phyloP scores from a whole-genome alignment of 1,284 basidiomycete species.

The Malassezia psittaci region DNA sequence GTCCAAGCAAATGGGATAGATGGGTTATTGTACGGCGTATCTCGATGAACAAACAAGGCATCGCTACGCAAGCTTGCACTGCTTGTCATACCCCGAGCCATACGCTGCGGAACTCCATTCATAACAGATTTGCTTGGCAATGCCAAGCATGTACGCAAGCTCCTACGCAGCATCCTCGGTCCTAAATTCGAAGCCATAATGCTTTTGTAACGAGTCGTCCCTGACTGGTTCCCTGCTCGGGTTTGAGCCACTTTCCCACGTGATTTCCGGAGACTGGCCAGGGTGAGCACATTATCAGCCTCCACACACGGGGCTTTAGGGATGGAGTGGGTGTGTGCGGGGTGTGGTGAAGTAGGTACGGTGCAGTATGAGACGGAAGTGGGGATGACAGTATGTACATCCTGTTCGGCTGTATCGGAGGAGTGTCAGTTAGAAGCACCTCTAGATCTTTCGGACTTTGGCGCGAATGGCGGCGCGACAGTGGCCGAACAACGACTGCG shows the following conservation, averaged over 20 bases:
- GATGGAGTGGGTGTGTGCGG: conserved; percentile 8
- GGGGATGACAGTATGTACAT: conserved; percentile 5
- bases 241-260: conserved; percentile 1
- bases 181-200: conserved; percentile 15
- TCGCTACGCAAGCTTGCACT: conserved; percentile 30
- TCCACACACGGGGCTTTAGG: not conserved
- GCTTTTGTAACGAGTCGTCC: conserved; percentile 12
- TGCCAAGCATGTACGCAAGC: not conserved
- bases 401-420: not conserved
- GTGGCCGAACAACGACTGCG: not conserved
- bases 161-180: conserved; percentile 3
- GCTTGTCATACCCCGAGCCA: conserved; percentile 24
- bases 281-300: not conserved
- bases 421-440: conserved; percentile 3
- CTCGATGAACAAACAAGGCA: conserved; percentile 58
- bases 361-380: conserved; percentile 9
- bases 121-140: not conserved
- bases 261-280: not conserved
- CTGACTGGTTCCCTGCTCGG: conserved; percentile 5
- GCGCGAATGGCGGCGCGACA: not conserved
- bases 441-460: not conserved
- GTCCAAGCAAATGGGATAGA: conserved; percentile 80
- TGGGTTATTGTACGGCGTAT: conserved; percentile 68
- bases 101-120: not conserved
- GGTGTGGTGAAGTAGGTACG: conserved; percentile 8